Evolutionary conservation across 495 filamentous ascomycete genomes (phyloP), one percentile per base, ranked within the genome.

Genomic region (Daldinia bambusicola): DNA sequence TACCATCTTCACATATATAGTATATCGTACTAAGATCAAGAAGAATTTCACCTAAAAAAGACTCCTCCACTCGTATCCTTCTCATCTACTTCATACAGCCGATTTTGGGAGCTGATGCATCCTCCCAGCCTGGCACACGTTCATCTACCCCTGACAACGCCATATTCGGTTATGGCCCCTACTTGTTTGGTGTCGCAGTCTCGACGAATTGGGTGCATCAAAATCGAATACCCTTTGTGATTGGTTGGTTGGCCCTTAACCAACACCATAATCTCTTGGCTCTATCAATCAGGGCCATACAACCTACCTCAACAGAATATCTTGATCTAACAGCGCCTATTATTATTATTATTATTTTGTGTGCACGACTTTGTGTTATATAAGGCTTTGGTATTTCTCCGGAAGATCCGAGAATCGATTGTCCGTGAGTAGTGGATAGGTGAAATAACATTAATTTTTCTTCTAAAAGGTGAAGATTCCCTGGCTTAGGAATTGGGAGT

Each of bases 101-200:
- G 52, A 34, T 22, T 57, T 56, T 64, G n/a, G 64, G 64, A 55
- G 55, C 64, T 63, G 20, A 61, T 61, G 64, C 64, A 68, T 72
- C 69, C 64, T 72, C 9, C 60, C 52, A 26, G 30, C 16, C 20
- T 64, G 38, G 69, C 55, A 72, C 48, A 51, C 53, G 41, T 51
- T 26, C 32, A 57, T 61, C 14, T 51, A 6, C 51, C 66, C 60
- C 60, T 58, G 60, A 52, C 37, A 58, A 34, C 41, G 26, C 53
- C 43, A 52, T 43, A 63, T 63, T 63, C 34, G 53, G 53, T 22
- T 63, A 58, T 63, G 41, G 34, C 43, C 66, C 66, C 38, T 57
- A 55, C 51, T n/a, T 18, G 53, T 58, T 53, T 36, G 50, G 56
- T 48, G 57, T 67, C 40, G 37, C 34, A 36, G 26, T 43, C 55